A percentile compares a stretch with the other conserved stretches of the same genome.
phyloP scores from a whole-genome alignment of 352 stramenopile genomes.

The Globisporangium parvum region DNA sequence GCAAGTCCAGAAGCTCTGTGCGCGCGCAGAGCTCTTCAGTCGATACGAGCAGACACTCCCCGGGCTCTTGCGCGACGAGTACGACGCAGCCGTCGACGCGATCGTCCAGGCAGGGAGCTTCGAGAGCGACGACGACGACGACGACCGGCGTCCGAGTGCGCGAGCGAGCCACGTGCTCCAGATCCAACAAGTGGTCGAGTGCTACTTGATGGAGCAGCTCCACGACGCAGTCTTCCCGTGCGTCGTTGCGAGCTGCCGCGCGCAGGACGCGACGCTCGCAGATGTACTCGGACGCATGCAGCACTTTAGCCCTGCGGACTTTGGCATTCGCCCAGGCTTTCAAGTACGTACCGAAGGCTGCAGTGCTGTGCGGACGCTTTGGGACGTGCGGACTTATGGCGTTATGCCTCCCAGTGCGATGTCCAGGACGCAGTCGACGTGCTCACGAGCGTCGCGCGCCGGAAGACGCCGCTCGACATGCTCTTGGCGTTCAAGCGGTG shows the following conservation, averaged over 20 bases:
- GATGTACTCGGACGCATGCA: slow-evolving; percentile 43
- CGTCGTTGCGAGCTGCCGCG: slow-evolving; percentile 35
- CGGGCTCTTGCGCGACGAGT: slow-evolving; percentile 42
- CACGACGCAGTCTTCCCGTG: slow-evolving; percentile 49
- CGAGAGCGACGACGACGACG: slow-evolving; percentile 21
- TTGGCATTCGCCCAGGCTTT: slow-evolving; percentile 34
- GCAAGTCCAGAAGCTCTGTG: slow-evolving; percentile 54
- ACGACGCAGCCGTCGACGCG: slow-evolving; percentile 47
- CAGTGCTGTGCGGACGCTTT: too few relatives aligned
- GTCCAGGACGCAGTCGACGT: slow-evolving; percentile 30
- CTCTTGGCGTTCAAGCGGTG: slow-evolving; percentile 61
- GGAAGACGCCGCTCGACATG: slow-evolving; percentile 73
- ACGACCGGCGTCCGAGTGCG: not conserved
- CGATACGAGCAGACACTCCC: slow-evolving; percentile 42
- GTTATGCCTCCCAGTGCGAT: slow-evolving; percentile 63
- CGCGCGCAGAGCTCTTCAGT: slow-evolving; percentile 35
- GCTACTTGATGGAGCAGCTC: slow-evolving; percentile 71
- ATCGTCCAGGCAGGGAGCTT: slow-evolving; percentile 43
- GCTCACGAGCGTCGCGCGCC: slow-evolving; percentile 27
- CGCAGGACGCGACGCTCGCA: slow-evolving; percentile 41
- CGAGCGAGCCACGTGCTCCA: slow-evolving; percentile 38
- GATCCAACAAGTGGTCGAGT: slow-evolving; percentile 78
- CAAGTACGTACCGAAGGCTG: too few relatives aligned
- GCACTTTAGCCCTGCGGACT: slow-evolving; percentile 59
- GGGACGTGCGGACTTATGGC: too few relatives aligned